Percentiles rank a stretch among this genome's conserved stretches.
These are phyloP conservation scores for Acanthamoeba castellanii DNA, from an alignment of 208 protist genomes.

Conservation along the genomic window DNA sequence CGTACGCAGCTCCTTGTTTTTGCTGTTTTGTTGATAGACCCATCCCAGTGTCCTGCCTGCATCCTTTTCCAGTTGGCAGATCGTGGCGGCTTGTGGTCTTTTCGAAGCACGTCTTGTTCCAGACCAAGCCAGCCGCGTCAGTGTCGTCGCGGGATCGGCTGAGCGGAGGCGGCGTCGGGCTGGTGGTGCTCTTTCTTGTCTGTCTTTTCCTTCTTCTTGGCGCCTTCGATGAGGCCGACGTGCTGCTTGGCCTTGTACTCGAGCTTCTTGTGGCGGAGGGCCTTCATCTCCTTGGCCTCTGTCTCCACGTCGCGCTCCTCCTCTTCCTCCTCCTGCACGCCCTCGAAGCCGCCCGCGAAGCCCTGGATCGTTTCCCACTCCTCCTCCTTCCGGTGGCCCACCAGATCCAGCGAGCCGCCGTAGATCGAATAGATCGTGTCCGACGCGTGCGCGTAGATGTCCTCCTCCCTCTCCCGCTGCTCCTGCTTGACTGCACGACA, in stretches of 20 bases:
- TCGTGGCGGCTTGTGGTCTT: no score
- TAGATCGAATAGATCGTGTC: slow-evolving; percentile 36
- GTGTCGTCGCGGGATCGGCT: neutral
- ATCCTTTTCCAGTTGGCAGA: no score
- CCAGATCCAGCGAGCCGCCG: slow-evolving; percentile 5
- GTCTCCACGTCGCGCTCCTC: slow-evolving; percentile 17
- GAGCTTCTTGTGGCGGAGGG: neutral
- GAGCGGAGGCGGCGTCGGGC: neutral
- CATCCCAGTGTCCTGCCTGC: no score
- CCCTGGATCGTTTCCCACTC: slow-evolving; percentile 35
- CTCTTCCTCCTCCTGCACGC: slow-evolving; percentile 8
- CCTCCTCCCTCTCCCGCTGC: neutral
- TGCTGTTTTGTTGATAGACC: no score
- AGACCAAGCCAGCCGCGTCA: neutral
- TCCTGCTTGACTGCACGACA: neutral
- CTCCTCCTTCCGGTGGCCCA: slow-evolving; percentile 4
- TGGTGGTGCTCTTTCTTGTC: neutral
- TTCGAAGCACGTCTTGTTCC: no score
- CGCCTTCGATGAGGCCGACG: neutral
- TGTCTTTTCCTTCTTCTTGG: neutral
- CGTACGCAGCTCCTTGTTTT: no score
- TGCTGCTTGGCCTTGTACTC: slow-evolving; percentile 15
- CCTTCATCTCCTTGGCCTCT: slow-evolving; percentile 2
- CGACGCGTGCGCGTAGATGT: slow-evolving; percentile 26
- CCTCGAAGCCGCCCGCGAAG: slow-evolving; percentile 21